Evolutionary conservation across 148 eudicot genomes (phyloP).

Genomic region (Camellia lanceoleosa): DNA sequence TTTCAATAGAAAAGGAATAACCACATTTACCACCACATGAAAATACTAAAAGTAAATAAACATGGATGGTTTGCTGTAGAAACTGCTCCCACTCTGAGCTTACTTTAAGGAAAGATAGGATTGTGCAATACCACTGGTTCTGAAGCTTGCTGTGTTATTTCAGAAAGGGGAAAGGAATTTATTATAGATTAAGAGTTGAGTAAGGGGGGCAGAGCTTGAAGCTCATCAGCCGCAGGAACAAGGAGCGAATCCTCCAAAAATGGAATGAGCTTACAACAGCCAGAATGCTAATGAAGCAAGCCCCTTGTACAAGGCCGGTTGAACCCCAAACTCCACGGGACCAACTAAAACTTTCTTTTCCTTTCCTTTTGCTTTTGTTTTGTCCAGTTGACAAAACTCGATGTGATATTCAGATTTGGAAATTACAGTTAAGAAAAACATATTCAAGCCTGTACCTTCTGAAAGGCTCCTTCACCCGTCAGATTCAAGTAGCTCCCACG

Average conservation of each 20-base stretch:
- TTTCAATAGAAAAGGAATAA: background rate
- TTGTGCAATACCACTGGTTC: no score
- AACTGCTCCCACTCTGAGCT: no score
- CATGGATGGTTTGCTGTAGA: background rate
- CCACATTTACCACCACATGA: background rate
- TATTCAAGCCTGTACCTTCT: slow-evolving; percentile 52
- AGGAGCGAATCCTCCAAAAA: no score
- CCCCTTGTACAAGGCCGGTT: background rate
- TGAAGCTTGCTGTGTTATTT: no score
- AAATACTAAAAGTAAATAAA: background rate
- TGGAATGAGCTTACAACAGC: background rate
- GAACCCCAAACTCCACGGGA: background rate
- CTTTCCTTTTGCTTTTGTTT: background rate
- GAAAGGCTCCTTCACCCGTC: slow-evolving; percentile 91
- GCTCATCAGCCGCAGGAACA: no score
- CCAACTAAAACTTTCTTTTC: background rate
- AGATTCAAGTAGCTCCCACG: slow-evolving; percentile 97
- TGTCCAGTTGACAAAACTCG: background rate
- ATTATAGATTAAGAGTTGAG: no score
- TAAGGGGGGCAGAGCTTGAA: no score
- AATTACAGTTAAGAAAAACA: background rate
- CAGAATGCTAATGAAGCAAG: slow-evolving; percentile 5
- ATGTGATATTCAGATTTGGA: background rate
- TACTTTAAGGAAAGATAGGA: no score
- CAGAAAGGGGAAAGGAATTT: no score